Evolutionary conservation across 2,329 filamentous ascomycete species (phyloP), one percentile per base, ranked within the genome.

Genomic region (Microascus cirrosus): DNA sequence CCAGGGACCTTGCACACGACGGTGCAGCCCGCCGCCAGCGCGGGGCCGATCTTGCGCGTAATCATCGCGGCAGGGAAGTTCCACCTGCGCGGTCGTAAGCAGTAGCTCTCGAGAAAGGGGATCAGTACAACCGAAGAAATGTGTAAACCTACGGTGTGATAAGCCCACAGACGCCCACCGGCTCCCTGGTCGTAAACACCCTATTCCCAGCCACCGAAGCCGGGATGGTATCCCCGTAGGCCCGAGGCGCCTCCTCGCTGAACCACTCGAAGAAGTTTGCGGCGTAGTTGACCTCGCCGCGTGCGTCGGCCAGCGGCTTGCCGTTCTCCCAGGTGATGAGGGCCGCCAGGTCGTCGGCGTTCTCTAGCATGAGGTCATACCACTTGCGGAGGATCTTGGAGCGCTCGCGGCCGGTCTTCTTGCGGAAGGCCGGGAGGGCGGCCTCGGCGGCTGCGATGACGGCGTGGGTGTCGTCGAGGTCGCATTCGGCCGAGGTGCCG

Each of bases 311-410:
- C 35, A 86, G 65, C 1, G 86, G 81, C 73, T 89, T 95, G 62
- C 90, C 90, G 63, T 95, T 95, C 75, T 95, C 90, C 84, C 87
- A 89, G 45, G 90, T 94, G 66, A 95, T 91, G 61, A 95, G 78
- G 60, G 79, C 89, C 8, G 89, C 88, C 35, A 95, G 76, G 68
- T 95, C 90, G 34, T 92, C 89, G 53, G 82, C 77, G 65, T 95
- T 91, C 60, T 87, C 87, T 35, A 86, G 70, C 77, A 94, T 84
- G 63, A 93, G 76, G 63, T 93, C 85, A 71, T 90, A 90, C 90
- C 89, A 95, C 69, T 83, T 86, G 58, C 88, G 80, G 62, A 95
- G 77, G 67, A 93, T 74, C 70, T 83, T 84, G 56, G 88, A 79
- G 60, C 89, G 82, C 74, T 92, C 81, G 59, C 90, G 86, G 59